These are phyloP conservation scores for Iris pallida DNA, from an alignment of 116 monocot species.

Conservation along the genomic window DNA sequence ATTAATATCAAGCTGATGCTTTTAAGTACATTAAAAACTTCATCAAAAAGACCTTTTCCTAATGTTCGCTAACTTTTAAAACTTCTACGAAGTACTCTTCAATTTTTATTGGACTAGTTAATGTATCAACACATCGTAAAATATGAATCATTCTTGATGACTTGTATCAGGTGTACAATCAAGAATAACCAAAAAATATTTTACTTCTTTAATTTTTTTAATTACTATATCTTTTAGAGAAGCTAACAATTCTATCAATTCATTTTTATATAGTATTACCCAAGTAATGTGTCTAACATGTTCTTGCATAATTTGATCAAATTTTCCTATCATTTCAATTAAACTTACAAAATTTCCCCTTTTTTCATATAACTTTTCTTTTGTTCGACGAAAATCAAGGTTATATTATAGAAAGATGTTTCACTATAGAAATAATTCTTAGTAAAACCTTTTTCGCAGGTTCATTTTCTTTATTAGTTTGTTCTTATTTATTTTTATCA, in stretches of 20 bases:
- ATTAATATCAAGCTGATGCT: too few species aligned
- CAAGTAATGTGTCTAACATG: not conserved
- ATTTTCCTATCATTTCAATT: not conserved
- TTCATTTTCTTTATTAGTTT: not conserved
- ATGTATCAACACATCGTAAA: too few species aligned
- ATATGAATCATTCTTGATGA: too few species aligned
- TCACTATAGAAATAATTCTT: not conserved
- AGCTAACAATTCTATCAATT: conserved; percentile 3
- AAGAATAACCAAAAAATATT: too few species aligned
- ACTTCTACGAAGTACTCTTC: too few species aligned
- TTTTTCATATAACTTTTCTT: not conserved
- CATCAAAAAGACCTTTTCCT: too few species aligned
- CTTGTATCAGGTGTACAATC: too few species aligned
- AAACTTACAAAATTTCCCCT: not conserved
- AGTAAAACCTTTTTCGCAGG: not conserved
- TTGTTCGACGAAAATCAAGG: not conserved
- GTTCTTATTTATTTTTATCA: not conserved
- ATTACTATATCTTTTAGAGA: not conserved
- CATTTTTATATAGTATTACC: not conserved
- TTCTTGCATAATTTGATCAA: not conserved
- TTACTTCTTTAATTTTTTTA: not conserved
- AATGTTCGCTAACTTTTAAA: too few species aligned
- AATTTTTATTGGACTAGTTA: too few species aligned
- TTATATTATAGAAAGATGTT: not conserved
- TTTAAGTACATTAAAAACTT: too few species aligned